Percentiles rank a stretch among this genome's conserved stretches.
Conservation (phyloP, 2,329 filamentous ascomycete genomes). For the Aspergillus fumigatus region DNA sequence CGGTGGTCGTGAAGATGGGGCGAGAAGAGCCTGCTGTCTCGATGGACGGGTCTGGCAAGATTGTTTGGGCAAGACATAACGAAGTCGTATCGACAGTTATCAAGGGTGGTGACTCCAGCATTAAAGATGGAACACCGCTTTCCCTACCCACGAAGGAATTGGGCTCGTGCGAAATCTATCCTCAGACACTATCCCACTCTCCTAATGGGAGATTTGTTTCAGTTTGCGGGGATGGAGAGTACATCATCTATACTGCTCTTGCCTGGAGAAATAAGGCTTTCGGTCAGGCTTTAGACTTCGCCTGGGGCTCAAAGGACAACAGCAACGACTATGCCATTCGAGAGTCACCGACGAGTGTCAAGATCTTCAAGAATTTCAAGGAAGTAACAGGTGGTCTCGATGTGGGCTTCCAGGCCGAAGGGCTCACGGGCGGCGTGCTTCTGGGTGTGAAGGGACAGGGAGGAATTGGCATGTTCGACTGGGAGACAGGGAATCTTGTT, state of each 20-base stretch:
- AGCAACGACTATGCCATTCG: slow-evolving; percentile 98
- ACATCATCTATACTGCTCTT: slow-evolving; percentile 96
- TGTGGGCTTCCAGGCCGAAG: slow-evolving; percentile 92
- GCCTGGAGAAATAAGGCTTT: slow-evolving; percentile 98
- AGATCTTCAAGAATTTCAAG: slow-evolving; percentile 96
- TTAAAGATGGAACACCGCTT: slow-evolving; percentile 88
- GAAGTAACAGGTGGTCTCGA: slow-evolving; percentile 86
- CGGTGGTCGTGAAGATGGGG: slow-evolving; percentile 95
- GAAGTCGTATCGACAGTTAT: slow-evolving; percentile 94
- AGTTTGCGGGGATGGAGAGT: slow-evolving; percentile 93
- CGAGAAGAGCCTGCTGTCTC: slow-evolving; percentile 95
- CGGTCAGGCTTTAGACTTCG: slow-evolving; percentile 90
- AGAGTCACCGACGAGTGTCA: slow-evolving; percentile 89
- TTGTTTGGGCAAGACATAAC: slow-evolving; percentile 93
- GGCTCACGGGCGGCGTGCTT: slow-evolving; percentile 79
- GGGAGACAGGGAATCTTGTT: slow-evolving; percentile 83
- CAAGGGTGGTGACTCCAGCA: slow-evolving; percentile 75
- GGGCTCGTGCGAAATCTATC: slow-evolving; percentile 93
- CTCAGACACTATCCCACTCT: slow-evolving; percentile 90
- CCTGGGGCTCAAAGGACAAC: slow-evolving; percentile 94
- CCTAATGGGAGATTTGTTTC: slow-evolving; percentile 88
- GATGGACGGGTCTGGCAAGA: slow-evolving; percentile 93
- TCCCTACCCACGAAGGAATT: slow-evolving; percentile 88
- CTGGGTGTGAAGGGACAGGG: slow-evolving; percentile 94
- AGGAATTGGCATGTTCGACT: slow-evolving; percentile 94